Evolutionary conservation across 2,329 filamentous ascomycete genomes (phyloP).

Genomic region (Fusarium veterinarium): DNA sequence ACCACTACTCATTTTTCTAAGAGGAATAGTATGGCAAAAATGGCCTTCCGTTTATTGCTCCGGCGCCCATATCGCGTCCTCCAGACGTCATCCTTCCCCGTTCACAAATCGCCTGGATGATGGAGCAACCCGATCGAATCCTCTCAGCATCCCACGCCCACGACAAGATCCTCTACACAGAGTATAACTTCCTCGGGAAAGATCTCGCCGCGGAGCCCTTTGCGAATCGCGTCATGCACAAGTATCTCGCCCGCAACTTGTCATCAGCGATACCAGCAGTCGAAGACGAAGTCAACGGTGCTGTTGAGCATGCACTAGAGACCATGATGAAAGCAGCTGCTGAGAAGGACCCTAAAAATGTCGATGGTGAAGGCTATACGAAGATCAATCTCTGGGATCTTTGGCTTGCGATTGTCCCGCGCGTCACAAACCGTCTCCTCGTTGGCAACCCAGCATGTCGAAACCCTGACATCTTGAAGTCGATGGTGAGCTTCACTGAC

Average conservation of each 20-base stretch:
- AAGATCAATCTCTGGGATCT: slow-evolving; percentile 58
- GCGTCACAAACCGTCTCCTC: slow-evolving; percentile 57
- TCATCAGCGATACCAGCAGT: slow-evolving; percentile 54
- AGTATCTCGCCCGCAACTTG: slow-evolving; percentile 56
- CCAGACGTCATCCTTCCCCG: slow-evolving; percentile 59
- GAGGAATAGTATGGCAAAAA: slow-evolving; percentile 54
- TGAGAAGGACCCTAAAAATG: slow-evolving; percentile 11
- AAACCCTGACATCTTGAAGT: slow-evolving; percentile 58
- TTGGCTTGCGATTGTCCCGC: slow-evolving; percentile 56
- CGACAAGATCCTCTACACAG: slow-evolving; percentile 51
- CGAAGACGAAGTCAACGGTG: slow-evolving; percentile 53
- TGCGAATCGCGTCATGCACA: slow-evolving; percentile 57
- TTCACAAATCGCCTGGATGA: slow-evolving; percentile 58
- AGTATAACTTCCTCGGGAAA: slow-evolving; percentile 57
- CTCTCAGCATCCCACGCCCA: slow-evolving; percentile 57
- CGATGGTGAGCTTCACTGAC: slow-evolving; percentile 62
- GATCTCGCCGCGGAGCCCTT: slow-evolving; percentile 52
- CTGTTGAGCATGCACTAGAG: slow-evolving; percentile 52
- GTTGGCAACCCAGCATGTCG: slow-evolving; percentile 54
- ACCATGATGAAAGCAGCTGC: slow-evolving; percentile 11
- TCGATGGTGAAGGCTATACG: slow-evolving; percentile 51
- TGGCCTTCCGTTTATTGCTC: slow-evolving; percentile 55
- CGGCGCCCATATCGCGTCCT: slow-evolving; percentile 54
- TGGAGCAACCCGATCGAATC: slow-evolving; percentile 58
- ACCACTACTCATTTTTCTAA: neutral